Base-by-base conservation (phyloP, 2,329 filamentous ascomycete species). In the Xylaria sp. region DNA sequence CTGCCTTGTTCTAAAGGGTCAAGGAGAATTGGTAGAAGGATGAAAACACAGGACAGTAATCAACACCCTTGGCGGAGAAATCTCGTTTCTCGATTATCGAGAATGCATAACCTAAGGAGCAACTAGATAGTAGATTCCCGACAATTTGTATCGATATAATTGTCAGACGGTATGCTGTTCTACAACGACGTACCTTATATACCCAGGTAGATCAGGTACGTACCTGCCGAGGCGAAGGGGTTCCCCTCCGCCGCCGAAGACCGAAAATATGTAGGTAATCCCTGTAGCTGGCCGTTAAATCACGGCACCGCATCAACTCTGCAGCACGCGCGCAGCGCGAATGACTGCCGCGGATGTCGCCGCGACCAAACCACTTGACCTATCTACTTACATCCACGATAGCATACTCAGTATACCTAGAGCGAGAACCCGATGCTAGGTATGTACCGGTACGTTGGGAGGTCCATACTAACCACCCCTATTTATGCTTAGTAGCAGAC, bases 291-390 rank as follows among this genome's bases (percentile, higher is more conserved):
- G 28, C n/a, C 7, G 52, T 37, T 44, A 44, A 13, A 13, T 44
- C 7, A 8, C 10, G 41, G 41, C 18, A 46, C 41, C 15, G 15
- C 13, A n/a, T 8, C 41, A 13, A 44, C 41, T 44, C 15, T 18
- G 41, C 41, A 44, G 52, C 56, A 46, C 39, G 56, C 28, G 64
- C 59, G 41, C 39, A 54, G 39, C 56, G 28, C 32, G 41, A 64
- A 41, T 39, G 34, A 28, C 56, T n/a, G 32, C 28, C n/a, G 41
- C 66, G 66, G 66, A 60, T 63, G 67, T 66, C 67, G 58, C 67
- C 63, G 67, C 25, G 4, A n/a, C 34, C 23, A 65, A 57, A 61
- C 56, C 18, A 44, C 54, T 48, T 37, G 51, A 50, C 44, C 41
- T 18, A 28, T 6, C 13, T 46, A 46, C 39, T 2, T 18, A 41